Base-by-base conservation (phyloP, 768 basidiomycete genomes). In the Pleurotus giganteus region DNA sequence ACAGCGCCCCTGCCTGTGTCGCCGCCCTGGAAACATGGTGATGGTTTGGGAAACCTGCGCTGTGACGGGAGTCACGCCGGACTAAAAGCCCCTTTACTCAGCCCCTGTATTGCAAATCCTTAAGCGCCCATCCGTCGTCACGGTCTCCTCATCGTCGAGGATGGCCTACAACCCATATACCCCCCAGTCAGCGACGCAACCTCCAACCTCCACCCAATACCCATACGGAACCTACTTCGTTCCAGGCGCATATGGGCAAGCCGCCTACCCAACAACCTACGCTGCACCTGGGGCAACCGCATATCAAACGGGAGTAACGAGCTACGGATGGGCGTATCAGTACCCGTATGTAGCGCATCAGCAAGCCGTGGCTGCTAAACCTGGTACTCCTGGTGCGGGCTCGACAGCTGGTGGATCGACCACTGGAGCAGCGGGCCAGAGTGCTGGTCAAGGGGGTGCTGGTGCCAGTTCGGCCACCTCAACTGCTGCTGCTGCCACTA, bases 311-410 rank as follows among this genome's bases (percentile, higher is more conserved):
- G 85, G 84, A 12, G 82, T 88, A 39, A 82, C 85, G 13, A 77
- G 86, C 51, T 89, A 88, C 65, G 84, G 83, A 29, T 89, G 88
- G 86, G 79, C 85, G 1, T 89, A 88, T 66, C 76, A 82, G 21
- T 88, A 88, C 63, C 75, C 76, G 61, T 87, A 86, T 69, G 75
- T 76, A 19, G 73, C 71, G 21, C 78, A 75, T 55, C 74, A 69
- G 44, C 74, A 62, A 26, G 65, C 57, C 45, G 57, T 64, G 47
- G 56, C 62, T 13, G 54, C 61, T 27, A 11, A 29, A 34, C 57
- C 71, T 60, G 27, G 31, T 2, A 47, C 26, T 17, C 21, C 19
- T 12, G 21, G 32, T 6, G 49, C n/a, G 31, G 24, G 29, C 6
- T 15, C 34, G 34, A 37, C 32, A 24, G 19, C 49, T 2, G 9